Evolutionary conservation across 2,329 filamentous ascomycete species (phyloP), one percentile per base, ranked within the genome.

Genomic region (Curvularia spicifera): DNA sequence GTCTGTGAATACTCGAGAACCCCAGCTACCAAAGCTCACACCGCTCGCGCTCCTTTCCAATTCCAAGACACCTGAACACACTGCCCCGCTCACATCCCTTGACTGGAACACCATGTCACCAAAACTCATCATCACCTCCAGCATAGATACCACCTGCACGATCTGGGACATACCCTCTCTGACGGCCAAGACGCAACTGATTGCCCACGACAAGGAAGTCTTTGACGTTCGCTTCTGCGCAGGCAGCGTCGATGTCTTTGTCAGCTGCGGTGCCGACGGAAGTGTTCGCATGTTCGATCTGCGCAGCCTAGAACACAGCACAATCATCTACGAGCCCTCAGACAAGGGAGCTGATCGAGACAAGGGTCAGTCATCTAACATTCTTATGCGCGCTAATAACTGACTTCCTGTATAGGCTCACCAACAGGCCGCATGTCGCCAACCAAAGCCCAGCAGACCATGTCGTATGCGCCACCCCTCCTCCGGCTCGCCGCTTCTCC

Each of bases 131-230:
- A 99, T 99, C 71, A 99, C 95, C 0, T 97, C 93, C 3, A 98
- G 93, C 76, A 99, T 99, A 72, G 95, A 99, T 74, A 99, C 95
- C 1, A 99, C 95, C 5, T 99, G 95, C 79, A 99, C 95, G 4
- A 99, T 99, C 66, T 99, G 95, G 95, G 95, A 99, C 76, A 99
- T 99, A 55, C 95, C 95, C 3, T 97, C 95, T 0, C 83, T 99
- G 62, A 99, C 95, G 0, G 95, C 95, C 51, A 99, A 99, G 80
- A 99, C 95, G 1, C 95, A 99, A 76, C 83, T 99, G 45, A 99
- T 99, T 78, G 95, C 95, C 20, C 95, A 99, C 76, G 95, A 99
- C 80, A 98, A 98, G 78, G 95, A 99, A 78, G 95, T 99, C 5
- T 99, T 97, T 72, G 95, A 99, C 75, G 95, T 99, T 47, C 89